Evolutionary conservation across 78 protist species (phyloP).

Genomic region (Emiliania huxleyi): DNA sequence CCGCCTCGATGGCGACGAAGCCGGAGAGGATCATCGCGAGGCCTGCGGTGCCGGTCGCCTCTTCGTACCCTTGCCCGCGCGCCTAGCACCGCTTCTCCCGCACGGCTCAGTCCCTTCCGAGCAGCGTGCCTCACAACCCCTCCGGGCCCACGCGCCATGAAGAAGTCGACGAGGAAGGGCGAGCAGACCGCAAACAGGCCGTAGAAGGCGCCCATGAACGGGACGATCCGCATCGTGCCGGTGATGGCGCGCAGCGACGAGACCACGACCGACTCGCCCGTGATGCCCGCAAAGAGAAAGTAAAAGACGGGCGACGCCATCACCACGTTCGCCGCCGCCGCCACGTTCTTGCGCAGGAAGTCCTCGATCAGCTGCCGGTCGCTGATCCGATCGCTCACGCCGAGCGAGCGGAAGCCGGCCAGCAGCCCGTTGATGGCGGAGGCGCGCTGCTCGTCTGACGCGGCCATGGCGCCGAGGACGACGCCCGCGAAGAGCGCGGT

Average conservation of each 20-base stretch:
- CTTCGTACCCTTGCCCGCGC: neutral
- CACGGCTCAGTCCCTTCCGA: too few species aligned
- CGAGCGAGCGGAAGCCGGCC: neutral
- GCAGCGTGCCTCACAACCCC: too few species aligned
- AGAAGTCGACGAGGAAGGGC: neutral
- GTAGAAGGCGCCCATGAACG: neutral
- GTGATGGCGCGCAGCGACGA: neutral
- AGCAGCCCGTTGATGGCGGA: neutral
- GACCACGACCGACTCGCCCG: neutral
- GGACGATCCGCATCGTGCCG: slow-evolving; percentile 23
- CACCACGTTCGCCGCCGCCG: neutral
- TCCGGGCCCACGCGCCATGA: too few species aligned
- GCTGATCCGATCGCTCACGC: neutral
- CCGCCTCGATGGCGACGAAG: neutral
- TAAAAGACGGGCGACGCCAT: neutral
- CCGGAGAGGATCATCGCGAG: neutral
- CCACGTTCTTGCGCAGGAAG: neutral
- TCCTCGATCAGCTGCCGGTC: neutral
- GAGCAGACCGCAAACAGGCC: neutral
- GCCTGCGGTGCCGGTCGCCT: neutral
- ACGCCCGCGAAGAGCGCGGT: neutral
- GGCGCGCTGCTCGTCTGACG: neutral
- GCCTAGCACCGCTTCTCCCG: too few species aligned
- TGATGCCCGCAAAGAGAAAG: neutral
- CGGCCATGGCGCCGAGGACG: too few species aligned